These are phyloP conservation scores for Stipa capillata DNA, from an alignment of 176 grass and related monocot species.

Conservation along the genomic window DNA sequence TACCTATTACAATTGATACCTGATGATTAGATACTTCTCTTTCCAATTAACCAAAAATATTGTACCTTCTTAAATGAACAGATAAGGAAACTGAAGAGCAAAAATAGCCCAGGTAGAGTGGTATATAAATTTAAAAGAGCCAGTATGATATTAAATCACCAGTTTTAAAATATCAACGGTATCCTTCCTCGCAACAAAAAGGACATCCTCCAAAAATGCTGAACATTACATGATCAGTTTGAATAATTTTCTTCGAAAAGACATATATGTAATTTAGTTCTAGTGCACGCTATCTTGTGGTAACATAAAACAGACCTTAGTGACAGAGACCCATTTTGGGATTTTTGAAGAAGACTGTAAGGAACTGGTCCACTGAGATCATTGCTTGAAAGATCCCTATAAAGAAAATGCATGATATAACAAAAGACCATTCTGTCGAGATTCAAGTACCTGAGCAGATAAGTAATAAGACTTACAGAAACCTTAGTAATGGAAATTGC, in stretches of 20 bases:
- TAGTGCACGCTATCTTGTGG: not conserved
- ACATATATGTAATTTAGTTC: not conserved
- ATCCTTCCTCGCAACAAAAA: too few species aligned
- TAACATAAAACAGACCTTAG: constrained; percentile 36
- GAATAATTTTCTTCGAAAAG: not conserved
- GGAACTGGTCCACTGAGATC: constrained; percentile 43
- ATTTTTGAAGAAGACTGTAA: constrained; percentile 38
- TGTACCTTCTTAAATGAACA: not conserved
- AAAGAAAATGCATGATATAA: not conserved
- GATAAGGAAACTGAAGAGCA: not conserved
- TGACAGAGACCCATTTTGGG: constrained; percentile 18
- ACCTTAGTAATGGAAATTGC: constrained; percentile 29
- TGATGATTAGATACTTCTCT: not conserved
- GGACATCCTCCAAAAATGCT: not conserved
- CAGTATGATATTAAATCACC: not conserved
- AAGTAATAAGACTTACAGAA: constrained; percentile 40
- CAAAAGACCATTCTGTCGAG: not conserved
- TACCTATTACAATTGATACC: not conserved
- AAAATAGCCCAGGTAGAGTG: not conserved
- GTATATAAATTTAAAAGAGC: not conserved
- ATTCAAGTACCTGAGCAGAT: not conserved
- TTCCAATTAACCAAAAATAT: not conserved
- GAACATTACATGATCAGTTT: not conserved
- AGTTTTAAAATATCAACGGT: not conserved
- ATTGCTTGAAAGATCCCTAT: constrained; percentile 61